These are phyloP conservation scores for Ceriops decandra DNA, from an alignment of 345 rosid genomes.

Conservation along the genomic window DNA sequence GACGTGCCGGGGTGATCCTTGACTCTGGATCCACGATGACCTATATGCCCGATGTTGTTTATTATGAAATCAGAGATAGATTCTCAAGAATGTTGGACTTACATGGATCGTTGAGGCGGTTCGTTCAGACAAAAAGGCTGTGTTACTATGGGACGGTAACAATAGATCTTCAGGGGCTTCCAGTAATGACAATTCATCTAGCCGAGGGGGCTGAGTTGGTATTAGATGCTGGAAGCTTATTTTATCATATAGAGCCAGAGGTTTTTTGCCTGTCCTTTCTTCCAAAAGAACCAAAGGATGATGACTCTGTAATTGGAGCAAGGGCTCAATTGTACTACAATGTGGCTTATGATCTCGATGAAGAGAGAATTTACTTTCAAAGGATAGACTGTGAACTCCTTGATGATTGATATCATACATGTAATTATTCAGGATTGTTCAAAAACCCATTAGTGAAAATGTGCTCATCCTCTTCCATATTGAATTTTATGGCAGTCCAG, in stretches of 20 bases:
- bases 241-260: constrained; percentile 31
- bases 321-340: constrained; percentile 47
- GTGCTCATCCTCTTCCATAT: too few relatives aligned
- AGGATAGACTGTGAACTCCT: constrained; percentile 43
- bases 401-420: constrained; percentile 11
- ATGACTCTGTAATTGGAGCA: constrained; percentile 29
- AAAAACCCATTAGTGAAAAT: too few relatives aligned
- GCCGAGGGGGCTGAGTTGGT: constrained; percentile 50
- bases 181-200: constrained; percentile 45
- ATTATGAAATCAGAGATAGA: constrained; percentile 33
- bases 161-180: constrained; percentile 49
- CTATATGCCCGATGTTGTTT: constrained; percentile 38
- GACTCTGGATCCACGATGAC: constrained; percentile 47
- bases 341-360: constrained; percentile 34
- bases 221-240: constrained; percentile 44
- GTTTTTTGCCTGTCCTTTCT: constrained; percentile 48
- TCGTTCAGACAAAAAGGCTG: constrained; percentile 7
- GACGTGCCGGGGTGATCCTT: constrained; percentile 34
- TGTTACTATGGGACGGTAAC: constrained; percentile 38
- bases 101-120: constrained; percentile 23
- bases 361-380: constrained; percentile 26
- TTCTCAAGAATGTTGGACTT: constrained; percentile 16
- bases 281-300: constrained; percentile 5
- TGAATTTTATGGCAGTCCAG: too few relatives aligned
- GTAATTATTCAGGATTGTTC: too few relatives aligned